phyloP scores from a whole-genome alignment of 1,284 basidiomycete species.

The Cryptococcus maquisensis region DNA sequence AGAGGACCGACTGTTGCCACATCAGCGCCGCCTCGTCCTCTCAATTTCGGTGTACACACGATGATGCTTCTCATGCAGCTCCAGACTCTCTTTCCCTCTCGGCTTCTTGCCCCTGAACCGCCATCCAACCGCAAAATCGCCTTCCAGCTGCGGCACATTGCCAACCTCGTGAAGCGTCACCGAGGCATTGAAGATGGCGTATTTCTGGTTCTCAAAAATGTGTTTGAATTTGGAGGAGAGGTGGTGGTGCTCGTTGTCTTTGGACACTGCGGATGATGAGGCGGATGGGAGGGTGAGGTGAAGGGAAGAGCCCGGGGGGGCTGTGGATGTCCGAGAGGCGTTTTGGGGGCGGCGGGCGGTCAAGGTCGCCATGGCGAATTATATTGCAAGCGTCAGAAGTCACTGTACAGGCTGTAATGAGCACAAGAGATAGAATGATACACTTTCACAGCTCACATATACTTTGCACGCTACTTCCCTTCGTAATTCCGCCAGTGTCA shows the following conservation, averaged over 20 bases:
- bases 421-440: no score
- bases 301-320: background rate
- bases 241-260: background rate
- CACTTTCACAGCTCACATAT: no score
- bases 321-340: no score
- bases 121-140: slow-evolving; percentile 37
- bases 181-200: slow-evolving; percentile 30
- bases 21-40: background rate
- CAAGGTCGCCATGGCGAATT: no score
- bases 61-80: slow-evolving; percentile 6
- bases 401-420: no score
- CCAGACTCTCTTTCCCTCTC: slow-evolving; percentile 17
- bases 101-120: slow-evolving; percentile 38
- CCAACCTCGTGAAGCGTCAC: slow-evolving; percentile 38
- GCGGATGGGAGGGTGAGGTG: background rate
- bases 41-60: slow-evolving; percentile 1
- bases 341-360: no score
- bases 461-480: no score
- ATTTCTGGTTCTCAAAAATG: slow-evolving; percentile 29
- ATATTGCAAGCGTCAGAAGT: no score
- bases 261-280: background rate
- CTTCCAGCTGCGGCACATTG: slow-evolving; percentile 42
- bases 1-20: slow-evolving; percentile 7
- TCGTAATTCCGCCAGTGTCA: no score
- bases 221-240: slow-evolving; percentile 16